Percentiles rank a stretch among this genome's conserved stretches.
These are phyloP conservation scores for Aspergillus sojae DNA, from an alignment of 2,329 filamentous ascomycete genomes.

Conservation along the genomic window DNA sequence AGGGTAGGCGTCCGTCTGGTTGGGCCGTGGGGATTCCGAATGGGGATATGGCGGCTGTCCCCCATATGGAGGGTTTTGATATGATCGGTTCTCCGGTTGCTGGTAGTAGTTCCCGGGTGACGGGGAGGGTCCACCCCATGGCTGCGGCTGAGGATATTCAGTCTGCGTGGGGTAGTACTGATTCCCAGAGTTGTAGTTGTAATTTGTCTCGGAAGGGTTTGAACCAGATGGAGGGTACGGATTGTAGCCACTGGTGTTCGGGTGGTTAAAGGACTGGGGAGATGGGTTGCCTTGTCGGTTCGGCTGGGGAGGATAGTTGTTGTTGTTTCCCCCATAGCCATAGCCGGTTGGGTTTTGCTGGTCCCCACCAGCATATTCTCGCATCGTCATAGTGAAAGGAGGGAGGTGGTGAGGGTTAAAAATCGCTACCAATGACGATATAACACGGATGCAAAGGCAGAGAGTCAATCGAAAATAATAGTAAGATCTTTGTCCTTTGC, in stretches of 20 bases:
- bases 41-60: not conserved
- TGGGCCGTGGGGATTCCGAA: not conserved
- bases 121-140: not conserved
- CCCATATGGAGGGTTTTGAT: not conserved
- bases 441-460: not conserved
- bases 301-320: not conserved
- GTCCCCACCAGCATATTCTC: not conserved
- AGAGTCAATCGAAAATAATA: not conserved
- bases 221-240: not conserved
- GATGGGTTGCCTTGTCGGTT: not conserved
- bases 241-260: not conserved
- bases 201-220: not conserved
- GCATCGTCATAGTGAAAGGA: not conserved
- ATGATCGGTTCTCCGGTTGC: not conserved
- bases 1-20: constrained; percentile 2
- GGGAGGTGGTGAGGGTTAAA: not conserved
- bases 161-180: not conserved
- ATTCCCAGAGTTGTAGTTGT: not conserved
- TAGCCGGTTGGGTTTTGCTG: not conserved
- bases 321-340: not conserved
- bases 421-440: not conserved
- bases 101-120: not conserved
- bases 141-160: not conserved
- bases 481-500: not conserved
- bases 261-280: not conserved